Conservation (phyloP, 352 stramenopile genomes). For the Globisporangium yorkense region DNA sequence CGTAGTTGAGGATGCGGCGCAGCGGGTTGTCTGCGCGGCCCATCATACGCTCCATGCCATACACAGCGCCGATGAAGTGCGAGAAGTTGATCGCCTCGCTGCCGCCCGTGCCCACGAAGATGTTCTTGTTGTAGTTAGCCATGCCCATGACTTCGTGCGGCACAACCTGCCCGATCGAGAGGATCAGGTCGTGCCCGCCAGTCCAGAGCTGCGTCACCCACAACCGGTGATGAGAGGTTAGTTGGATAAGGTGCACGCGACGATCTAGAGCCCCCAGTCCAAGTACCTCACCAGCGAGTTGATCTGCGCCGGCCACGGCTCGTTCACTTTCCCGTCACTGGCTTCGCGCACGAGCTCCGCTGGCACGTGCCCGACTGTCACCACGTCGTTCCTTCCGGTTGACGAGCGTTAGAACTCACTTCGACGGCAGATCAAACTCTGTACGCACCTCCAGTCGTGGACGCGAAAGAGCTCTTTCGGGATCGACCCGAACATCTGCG, state of each 20-base stretch:
- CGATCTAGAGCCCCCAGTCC: too few species aligned
- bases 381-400: conserved; percentile 88
- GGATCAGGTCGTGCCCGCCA: conserved; percentile 88
- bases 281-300: conserved; percentile 86
- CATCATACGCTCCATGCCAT: conserved; percentile 99
- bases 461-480: conserved; percentile 87
- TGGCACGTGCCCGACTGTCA: conserved; percentile 94
- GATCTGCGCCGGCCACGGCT: conserved; percentile 94
- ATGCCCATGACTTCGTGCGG: conserved; percentile 98
- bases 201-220: conserved; percentile 73
- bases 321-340: conserved; percentile 93
- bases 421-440: neutral
- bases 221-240: too few species aligned
- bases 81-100: conserved; percentile 96
- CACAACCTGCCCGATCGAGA: conserved; percentile 97
- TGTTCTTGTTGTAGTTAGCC: conserved; percentile 99
- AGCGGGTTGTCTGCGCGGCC: conserved; percentile 94
- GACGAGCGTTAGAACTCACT: too few species aligned
- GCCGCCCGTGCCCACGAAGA: conserved; percentile 94
- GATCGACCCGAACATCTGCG: conserved; percentile 92
- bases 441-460: conserved; percentile 91
- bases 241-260: too few species aligned
- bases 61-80: conserved; percentile 97
- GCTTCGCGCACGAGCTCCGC: conserved; percentile 89
- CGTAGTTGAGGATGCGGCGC: conserved; percentile 94